Conservation (phyloP, 106 monocot species). For the Allium sativum region DNA sequence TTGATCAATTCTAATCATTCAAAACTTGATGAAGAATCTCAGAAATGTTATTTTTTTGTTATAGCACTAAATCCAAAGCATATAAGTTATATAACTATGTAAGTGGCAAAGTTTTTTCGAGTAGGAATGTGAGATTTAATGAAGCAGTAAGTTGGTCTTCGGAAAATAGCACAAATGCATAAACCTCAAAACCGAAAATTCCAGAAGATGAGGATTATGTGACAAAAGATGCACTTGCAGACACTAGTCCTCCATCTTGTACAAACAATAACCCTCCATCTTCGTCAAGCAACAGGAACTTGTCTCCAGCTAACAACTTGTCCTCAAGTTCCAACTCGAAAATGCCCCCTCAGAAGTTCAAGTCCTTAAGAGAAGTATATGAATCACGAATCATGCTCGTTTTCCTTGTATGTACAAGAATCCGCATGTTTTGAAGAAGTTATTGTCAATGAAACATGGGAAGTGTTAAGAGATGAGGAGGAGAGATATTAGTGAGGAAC, state of each 20-base stretch:
- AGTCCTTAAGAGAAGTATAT: background rate
- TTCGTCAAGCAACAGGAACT: background rate
- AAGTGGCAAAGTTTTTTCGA: background rate
- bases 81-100: background rate
- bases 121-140: constrained; percentile 7
- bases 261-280: background rate
- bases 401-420: background rate
- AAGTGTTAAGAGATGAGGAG: too few relatives aligned
- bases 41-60: background rate
- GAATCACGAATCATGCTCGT: background rate
- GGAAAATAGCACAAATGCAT: background rate
- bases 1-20: background rate
- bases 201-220: background rate
- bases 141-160: background rate
- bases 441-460: background rate
- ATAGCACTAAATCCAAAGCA: background rate
- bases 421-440: background rate
- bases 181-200: background rate
- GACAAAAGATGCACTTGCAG: background rate
- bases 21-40: background rate
- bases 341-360: background rate
- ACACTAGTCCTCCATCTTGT: background rate
- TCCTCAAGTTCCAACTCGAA: too few relatives aligned
- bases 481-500: too few relatives aligned
- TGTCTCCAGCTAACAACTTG: too few relatives aligned